These are phyloP conservation scores for Persicaria tinctoria DNA, from an alignment of 148 eudicot genomes.

Conservation along the genomic window DNA sequence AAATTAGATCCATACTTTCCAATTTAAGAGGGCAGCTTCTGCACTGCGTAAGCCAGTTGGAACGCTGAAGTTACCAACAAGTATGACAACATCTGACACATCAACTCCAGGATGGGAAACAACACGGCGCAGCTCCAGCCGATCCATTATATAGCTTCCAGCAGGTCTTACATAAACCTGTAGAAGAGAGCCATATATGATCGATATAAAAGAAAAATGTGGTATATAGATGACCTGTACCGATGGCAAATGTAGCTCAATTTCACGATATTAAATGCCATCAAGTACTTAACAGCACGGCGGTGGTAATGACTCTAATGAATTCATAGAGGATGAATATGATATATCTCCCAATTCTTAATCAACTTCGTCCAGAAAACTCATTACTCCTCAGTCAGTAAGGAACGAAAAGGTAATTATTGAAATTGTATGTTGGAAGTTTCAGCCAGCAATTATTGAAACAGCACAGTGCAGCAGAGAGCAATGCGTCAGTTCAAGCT, in stretches of 20 bases:
- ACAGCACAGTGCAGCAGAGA: not conserved
- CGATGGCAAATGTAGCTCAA: not conserved
- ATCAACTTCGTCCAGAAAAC: not conserved
- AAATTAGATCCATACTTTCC: constrained; percentile 38
- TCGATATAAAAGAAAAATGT: not conserved
- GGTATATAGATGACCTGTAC: not conserved
- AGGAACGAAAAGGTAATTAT: not conserved
- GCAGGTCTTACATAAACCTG: constrained; percentile 99
- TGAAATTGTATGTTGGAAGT: too few relatives aligned
- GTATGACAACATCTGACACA: constrained; percentile 57
- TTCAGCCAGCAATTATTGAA: not conserved
- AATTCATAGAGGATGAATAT: not conserved
- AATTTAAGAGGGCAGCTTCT: constrained; percentile 74
- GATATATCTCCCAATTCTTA: not conserved
- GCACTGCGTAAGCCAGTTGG: constrained; percentile 87
- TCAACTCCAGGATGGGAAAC: constrained; percentile 49
- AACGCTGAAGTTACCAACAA: constrained; percentile 63
- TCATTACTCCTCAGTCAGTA: not conserved
- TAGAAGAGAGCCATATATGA: not conserved
- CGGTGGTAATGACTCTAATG: not conserved
- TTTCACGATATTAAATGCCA: not conserved
- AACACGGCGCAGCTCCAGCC: constrained; percentile 78
- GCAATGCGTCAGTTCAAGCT: not conserved
- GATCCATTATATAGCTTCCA: constrained; percentile 98
- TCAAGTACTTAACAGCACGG: not conserved